A percentile compares a stretch with the other conserved stretches of the same genome.
Evolutionary conservation across 306 rosid genomes (phyloP).

Genomic region (Vachellia pachyceras): DNA sequence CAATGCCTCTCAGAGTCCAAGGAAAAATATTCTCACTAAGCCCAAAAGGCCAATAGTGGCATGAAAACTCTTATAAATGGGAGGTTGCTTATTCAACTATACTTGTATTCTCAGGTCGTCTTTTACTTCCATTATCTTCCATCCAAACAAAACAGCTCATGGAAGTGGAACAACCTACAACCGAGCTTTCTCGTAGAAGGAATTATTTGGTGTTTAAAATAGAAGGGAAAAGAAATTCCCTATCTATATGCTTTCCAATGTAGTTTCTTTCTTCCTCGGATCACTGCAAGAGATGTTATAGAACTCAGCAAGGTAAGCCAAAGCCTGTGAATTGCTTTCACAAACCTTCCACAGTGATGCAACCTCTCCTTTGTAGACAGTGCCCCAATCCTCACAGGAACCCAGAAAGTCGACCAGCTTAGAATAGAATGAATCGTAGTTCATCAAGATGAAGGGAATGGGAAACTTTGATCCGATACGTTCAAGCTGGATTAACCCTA

Average conservation of each 20-base stretch:
- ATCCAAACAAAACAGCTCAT: neutral
- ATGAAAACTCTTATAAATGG: too few species aligned
- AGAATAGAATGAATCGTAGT: constrained; percentile 79
- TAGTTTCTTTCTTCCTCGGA: constrained; percentile 35
- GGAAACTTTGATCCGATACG: constrained; percentile 84
- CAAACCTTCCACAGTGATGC: constrained; percentile 86
- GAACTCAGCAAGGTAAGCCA: constrained; percentile 72
- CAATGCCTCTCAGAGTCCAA: too few species aligned
- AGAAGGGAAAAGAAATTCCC: neutral
- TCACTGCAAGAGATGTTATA: constrained; percentile 51
- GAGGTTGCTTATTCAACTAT: too few species aligned
- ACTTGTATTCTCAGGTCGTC: neutral
- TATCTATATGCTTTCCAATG: constrained; percentile 34
- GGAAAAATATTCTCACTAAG: too few species aligned
- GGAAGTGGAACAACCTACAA: neutral
- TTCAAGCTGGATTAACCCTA: constrained; percentile 77
- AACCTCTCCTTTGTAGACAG: constrained; percentile 79
- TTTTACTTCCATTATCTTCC: neutral
- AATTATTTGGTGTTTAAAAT: neutral
- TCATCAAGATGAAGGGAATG: constrained; percentile 83
- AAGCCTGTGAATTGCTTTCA: constrained; percentile 73
- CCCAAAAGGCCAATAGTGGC: too few species aligned
- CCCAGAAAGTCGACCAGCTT: constrained; percentile 74
- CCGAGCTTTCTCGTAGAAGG: neutral
- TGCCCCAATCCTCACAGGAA: constrained; percentile 78